These are phyloP conservation scores for Populus nigra DNA, from an alignment of 345 rosid species.

Conservation along the genomic window DNA sequence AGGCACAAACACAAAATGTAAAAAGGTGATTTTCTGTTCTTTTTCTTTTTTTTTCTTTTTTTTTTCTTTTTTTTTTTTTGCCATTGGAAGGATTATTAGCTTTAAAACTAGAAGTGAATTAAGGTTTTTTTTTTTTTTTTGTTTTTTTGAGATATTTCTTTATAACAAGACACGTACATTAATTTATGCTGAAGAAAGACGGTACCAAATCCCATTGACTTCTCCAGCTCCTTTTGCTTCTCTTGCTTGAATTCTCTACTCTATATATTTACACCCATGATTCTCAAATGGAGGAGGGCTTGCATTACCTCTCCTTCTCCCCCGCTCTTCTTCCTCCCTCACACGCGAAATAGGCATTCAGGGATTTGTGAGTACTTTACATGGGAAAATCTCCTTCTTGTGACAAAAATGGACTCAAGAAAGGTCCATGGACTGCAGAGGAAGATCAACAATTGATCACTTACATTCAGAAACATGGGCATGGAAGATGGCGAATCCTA, in stretches of 20 bases:
- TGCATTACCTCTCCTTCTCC: not conserved
- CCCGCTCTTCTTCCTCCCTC: not conserved
- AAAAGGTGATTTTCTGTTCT: not conserved
- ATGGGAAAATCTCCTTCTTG: slow-evolving; percentile 54
- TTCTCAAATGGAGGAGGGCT: not conserved
- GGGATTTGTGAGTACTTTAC: not conserved
- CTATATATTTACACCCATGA: slow-evolving; percentile 15
- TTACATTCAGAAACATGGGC: slow-evolving; percentile 71
- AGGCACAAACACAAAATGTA: no score
- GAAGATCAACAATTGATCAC: slow-evolving; percentile 67
- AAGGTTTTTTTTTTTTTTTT: not conserved
- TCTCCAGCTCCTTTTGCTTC: slow-evolving; percentile 10
- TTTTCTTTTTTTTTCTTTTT: not conserved
- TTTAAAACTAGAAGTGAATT: not conserved
- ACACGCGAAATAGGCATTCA: not conserved
- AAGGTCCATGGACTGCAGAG: slow-evolving; percentile 90
- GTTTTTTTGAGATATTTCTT: slow-evolving; percentile 8
- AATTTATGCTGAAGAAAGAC: slow-evolving; percentile 42
- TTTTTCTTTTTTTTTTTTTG: not conserved
- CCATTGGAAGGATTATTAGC: not conserved
- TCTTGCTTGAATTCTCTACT: not conserved
- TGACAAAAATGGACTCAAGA: slow-evolving; percentile 64
- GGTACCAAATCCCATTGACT: slow-evolving; percentile 81
- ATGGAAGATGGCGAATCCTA: slow-evolving; percentile 76
- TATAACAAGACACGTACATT: slow-evolving; percentile 39